These are phyloP conservation scores for Caloboletus inedulis DNA, from an alignment of 1,284 basidiomycete species.

Conservation along the genomic window DNA sequence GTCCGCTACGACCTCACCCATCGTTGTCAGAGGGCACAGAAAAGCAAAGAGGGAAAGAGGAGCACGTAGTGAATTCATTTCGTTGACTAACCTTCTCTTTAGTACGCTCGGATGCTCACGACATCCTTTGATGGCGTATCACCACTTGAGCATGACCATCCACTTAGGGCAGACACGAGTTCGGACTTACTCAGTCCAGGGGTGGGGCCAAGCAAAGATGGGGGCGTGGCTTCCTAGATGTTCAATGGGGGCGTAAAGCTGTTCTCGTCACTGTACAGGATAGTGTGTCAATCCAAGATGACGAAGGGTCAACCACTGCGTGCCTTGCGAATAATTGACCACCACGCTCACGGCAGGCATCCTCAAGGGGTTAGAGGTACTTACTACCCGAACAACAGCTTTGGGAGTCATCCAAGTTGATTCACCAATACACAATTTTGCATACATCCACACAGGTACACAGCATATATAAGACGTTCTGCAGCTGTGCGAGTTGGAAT, in stretches of 20 bases:
- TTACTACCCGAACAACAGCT: too few relatives aligned
- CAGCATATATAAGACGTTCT: too few relatives aligned
- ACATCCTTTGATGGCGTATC: not conserved
- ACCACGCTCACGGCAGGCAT: too few relatives aligned
- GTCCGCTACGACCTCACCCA: slow-evolving; percentile 13
- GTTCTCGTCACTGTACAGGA: not conserved
- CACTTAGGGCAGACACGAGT: not conserved
- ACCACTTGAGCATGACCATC: not conserved
- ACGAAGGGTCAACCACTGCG: too few relatives aligned
- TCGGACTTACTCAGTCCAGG: not conserved
- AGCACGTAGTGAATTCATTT: not conserved
- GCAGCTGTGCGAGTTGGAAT: too few relatives aligned
- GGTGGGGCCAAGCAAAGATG: not conserved
- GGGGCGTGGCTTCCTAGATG: not conserved
- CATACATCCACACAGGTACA: too few relatives aligned
- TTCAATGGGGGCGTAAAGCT: too few relatives aligned
- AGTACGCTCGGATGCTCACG: not conserved
- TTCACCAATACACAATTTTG: too few relatives aligned
- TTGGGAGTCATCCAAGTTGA: too few relatives aligned
- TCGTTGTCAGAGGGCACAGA: not conserved
- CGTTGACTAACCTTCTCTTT: not conserved
- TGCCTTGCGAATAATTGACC: too few relatives aligned
- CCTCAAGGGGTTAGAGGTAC: too few relatives aligned
- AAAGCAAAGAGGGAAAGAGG: not conserved
- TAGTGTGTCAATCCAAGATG: too few relatives aligned